Evolutionary conservation across 495 filamentous ascomycete genomes (phyloP), one percentile per base, ranked within the genome.

Genomic region (Bryoglossum gracile): DNA sequence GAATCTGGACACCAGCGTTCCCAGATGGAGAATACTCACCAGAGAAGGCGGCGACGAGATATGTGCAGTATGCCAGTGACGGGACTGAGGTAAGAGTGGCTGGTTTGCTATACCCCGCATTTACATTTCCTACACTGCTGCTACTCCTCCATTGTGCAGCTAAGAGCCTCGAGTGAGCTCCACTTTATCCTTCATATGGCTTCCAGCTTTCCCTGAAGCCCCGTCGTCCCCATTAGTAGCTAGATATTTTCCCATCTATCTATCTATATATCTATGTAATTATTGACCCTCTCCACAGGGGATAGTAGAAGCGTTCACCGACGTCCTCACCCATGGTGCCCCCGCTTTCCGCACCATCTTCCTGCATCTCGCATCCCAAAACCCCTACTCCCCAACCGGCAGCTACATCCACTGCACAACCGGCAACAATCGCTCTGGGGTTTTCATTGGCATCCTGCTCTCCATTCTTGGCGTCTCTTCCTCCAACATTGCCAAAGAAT

Each of bases 381-480:
- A 41, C 4, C 38, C 42, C 3, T 18, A 33, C 4, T 28, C 42
- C 3, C 43, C 40, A 16, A 57, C 30, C 60, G 65, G 34, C n/a
- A 67, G 10, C 30, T 70, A 36, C 39, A 53, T 71, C 11, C 56
- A 57, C 16, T 56, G 69, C 33, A 36, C 39, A 74, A 78, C 79
- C 9, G 81, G 81, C 4, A 77, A 81, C 50, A 80, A 84, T 50
- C 70, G 81, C n/a, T 82, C 81, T 0, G 81, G 81, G 3, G 75
- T 83, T 0, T 57, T 83, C 8, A 65, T 77, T 4, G 76, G 74
- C 4, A 49, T 84, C 1, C 59, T 85, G 5, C 57, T 81, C n/a
- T 65, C 68, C 6, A 62, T 85, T 5, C 61, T 58, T 5, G 66
- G 66, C 8, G 65, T 62, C 2, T 23, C 47, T 4, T 37, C 60